Percentiles rank a stretch among this genome's conserved stretches.
phyloP scores from a whole-genome alignment of 164 flowering plant species.

The Annona squamosa region DNA sequence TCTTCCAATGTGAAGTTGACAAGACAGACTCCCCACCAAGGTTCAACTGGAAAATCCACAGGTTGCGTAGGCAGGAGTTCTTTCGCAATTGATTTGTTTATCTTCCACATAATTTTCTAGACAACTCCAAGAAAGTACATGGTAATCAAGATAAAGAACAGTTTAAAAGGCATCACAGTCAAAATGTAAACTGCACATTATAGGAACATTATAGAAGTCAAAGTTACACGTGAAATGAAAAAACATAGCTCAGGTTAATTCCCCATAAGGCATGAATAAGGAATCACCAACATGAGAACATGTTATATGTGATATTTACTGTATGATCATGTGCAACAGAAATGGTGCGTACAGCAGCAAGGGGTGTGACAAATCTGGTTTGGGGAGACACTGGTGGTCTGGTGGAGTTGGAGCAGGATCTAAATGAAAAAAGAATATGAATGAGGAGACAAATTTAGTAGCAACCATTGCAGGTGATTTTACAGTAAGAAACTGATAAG shows the following conservation, averaged over 20 bases:
- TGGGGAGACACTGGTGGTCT: no score
- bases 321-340: no score
- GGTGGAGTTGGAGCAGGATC: no score
- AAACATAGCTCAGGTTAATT: background rate
- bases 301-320: background rate
- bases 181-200: background rate
- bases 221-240: background rate
- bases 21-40: constrained; percentile 99
- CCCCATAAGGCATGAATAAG: background rate
- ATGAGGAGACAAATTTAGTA: no score
- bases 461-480: no score
- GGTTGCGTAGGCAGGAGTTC: constrained; percentile 91
- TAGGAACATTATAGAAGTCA: background rate
- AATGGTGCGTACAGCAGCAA: no score
- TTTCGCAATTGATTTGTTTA: constrained; percentile 96
- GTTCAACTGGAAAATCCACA: constrained; percentile 81
- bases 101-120: constrained; percentile 99
- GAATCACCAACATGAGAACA: background rate
- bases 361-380: no score
- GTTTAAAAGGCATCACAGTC: background rate
- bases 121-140: constrained; percentile 34
- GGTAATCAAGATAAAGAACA: constrained; percentile 13
- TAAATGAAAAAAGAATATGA: no score
- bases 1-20: constrained; percentile 98
- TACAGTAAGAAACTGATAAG: no score